Evolutionary conservation across 495 filamentous ascomycete genomes (phyloP), one percentile per base, ranked within the genome.

Genomic region (Lepidopterella palustris): DNA sequence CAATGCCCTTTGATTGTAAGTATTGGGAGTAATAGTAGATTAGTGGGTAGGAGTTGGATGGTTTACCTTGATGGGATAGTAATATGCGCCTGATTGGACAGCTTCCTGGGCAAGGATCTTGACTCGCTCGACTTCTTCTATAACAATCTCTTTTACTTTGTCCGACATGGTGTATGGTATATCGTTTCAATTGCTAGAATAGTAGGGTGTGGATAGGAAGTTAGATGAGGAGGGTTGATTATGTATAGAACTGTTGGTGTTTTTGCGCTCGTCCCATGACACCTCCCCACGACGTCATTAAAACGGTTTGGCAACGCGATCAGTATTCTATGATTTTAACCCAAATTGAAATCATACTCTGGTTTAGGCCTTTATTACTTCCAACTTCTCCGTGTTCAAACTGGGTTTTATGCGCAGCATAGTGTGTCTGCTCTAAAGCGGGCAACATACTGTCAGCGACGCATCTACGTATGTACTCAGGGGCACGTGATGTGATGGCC

Each of bases 61-160:
- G 2, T 18, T 26, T 74, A 87, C 90, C 76, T 88, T 89, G 67
- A 95, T 76, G 45, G 91, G 91, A 74, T 95, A 95, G 51, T 92
- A 65, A 69, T 92, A 95, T n/a, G 89, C 82, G 20, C 83, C 80
- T 52, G 89, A 92, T 60, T 72, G 81, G 29, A 82, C 81, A 23
- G 89, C 85, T 61, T 86, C 83, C 15, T 77, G 70, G 18, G 87
- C 72, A 10, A 86, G 71, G 18, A 66, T 61, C 53, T 73, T 79
- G 59, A 81, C 78, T 52, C 78, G 78, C 58, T 77, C 72, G 57
- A 79, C 78, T 58, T 87, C 85, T 59, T 86, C 81, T 51, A 74
- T 51, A 11, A 69, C 74, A 26, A 68, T 71, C 48, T 76, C 67
- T 58, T 72, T 72, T 55, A 74, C 63, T 61, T 65, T 66, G 3